Evolutionary conservation across 805 yeast genomes (phyloP), one percentile per base, ranked within the genome.

Genomic region (Metschnikowia lunata): DNA sequence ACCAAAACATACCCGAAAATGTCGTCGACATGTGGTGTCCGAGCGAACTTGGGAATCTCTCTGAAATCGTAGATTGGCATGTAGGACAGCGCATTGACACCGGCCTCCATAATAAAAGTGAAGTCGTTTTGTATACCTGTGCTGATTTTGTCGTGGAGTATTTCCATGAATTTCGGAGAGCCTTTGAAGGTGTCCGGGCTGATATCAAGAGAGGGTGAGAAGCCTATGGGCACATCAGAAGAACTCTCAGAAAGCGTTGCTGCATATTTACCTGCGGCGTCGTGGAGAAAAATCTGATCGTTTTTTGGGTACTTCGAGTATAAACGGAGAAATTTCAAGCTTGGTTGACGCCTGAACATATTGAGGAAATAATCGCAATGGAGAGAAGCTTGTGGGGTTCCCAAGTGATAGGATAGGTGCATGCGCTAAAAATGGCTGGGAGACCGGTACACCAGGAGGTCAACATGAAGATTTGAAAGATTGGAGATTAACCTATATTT

Each of bases 31-130:
- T 82, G 85, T 1, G 91, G 88, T 11, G 74, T 76, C 51, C 93
- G 70, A 30, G 83, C 83, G 48, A 75, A 78, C 18, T 75, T 66
- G 1, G 91, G 88, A 1, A 79, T 72, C 37, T 73, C 77, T 46
- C 93, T 71, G 48, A 82, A 70, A 58, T 86, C 95, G 52, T 78
- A 83, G 36, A 87, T 76, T 7, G 89, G 88, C 83, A 84, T 78
- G 59, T 65, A 80, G 0, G 75, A 64, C 15, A 67, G 67, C 11
- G 76, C 76, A 50, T 75, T 76, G 31, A 71, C 71, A 4, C 77
- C 69, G 0, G 85, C 79, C 46, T 81, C 86, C 57, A 80, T 60
- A 26, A 72, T 68, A 55, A 75, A 82, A 1, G 79, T 59, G 50
- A 76, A 75, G 58, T 82, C 87, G 4, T 48, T 14, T 11, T 52